Conservation (phyloP, 768 basidiomycete species). For the Dioszegia hungarica region DNA sequence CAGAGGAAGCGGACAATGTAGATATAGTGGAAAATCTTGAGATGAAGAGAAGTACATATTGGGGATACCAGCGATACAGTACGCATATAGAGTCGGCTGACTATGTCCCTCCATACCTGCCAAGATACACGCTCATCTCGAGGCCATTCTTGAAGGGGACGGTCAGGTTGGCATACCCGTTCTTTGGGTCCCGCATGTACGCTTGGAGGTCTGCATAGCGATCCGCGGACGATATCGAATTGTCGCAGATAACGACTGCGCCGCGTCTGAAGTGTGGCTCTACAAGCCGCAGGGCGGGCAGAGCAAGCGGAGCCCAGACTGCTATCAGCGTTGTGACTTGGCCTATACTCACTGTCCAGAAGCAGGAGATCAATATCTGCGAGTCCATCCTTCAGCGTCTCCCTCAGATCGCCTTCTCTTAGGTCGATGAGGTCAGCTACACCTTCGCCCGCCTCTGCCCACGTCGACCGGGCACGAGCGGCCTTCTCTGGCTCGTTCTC, state of each 20-base stretch:
- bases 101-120: too few species aligned
- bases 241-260: slow-evolving; percentile 21
- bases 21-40: neutral
- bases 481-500: slow-evolving; percentile 26
- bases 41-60: neutral
- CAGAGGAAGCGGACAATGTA: neutral
- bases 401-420: slow-evolving; percentile 21
- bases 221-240: slow-evolving; percentile 9
- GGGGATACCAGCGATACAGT: neutral
- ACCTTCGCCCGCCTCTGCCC: slow-evolving; percentile 12
- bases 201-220: slow-evolving; percentile 23
- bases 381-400: slow-evolving; percentile 16
- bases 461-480: slow-evolving; percentile 10
- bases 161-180: slow-evolving; percentile 16
- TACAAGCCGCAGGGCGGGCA: slow-evolving; percentile 21
- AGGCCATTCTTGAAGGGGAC: slow-evolving; percentile 20
- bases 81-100: too few species aligned
- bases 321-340: neutral
- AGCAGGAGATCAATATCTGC: slow-evolving; percentile 16
- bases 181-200: slow-evolving; percentile 10
- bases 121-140: slow-evolving; percentile 17
- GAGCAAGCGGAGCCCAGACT: slow-evolving; percentile 30
- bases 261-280: slow-evolving; percentile 17
- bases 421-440: slow-evolving; percentile 10
- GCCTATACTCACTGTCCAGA: slow-evolving; percentile 22